Evolutionary conservation across 805 yeast species (phyloP), one percentile per base, ranked within the genome.

Genomic region (Vanderwaltozyma polyspora): DNA sequence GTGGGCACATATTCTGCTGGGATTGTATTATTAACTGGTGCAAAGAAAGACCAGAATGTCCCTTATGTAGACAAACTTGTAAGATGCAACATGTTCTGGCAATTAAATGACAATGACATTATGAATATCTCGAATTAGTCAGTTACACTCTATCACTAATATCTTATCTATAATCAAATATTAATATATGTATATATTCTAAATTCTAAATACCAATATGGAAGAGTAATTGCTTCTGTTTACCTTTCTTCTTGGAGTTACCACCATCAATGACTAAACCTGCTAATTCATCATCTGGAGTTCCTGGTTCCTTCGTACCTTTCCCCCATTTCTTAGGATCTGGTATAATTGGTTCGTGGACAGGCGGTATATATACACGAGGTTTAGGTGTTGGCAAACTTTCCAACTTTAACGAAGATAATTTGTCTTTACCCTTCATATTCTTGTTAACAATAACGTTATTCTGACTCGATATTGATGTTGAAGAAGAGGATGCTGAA

Each of bases 1-100:
- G 98, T 59, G 98, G 97, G 0, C 98, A 89, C 55, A 38, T 84
- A 12, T 89, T 83, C 55, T 89, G 98, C 59, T 89, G 97, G 96
- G 66, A 64, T 6, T 89, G 97, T 54, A 75, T 86, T 4, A 67
- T 76, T 6, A 94, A 82, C 46, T 89, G 97, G 97, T 74, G 86
- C 38, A 66, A 84, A 41, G 95, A 86, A 44, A 63, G 71, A 39
- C 78, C 85, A 0, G 95, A 86, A 50, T 89, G 98, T 52, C 97
- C 98, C 0, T 62, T 91, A 19, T 91, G 97, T 51, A 60, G 97
- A 35, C 91, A 79, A 43, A 67, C 79, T 70, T 56, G 58, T 32
- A 41, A 38, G 21, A 44, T 49, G 13, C 54, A 52, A 31, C 55
- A 52, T 45, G 79, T 84, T 33, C 59, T 84, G 28, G 76, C 83